These are phyloP conservation scores for Diplodia mutila DNA, from an alignment of 2,329 filamentous ascomycete genomes.

Conservation along the genomic window DNA sequence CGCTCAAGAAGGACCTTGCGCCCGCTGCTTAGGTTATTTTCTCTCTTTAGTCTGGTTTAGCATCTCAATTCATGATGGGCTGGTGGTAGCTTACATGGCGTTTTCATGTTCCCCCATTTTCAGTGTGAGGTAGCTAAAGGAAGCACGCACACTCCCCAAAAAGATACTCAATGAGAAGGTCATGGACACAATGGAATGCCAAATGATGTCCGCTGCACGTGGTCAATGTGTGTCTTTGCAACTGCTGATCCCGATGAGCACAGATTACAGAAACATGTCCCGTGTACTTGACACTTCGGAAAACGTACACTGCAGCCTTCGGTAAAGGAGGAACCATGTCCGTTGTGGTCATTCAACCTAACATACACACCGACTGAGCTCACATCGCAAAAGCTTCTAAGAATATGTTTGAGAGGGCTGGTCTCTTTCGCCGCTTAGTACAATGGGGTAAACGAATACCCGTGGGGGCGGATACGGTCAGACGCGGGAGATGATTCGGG, in stretches of 20 bases:
- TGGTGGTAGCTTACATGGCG: conserved; percentile 42
- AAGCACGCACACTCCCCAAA: conserved; percentile 24
- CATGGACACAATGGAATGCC: conserved; percentile 26
- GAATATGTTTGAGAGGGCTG: background rate
- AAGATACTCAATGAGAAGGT: conserved; percentile 26
- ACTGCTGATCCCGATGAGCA: background rate
- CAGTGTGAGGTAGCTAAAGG: conserved; percentile 22
- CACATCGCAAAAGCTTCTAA: background rate
- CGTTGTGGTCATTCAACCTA: too few relatives aligned
- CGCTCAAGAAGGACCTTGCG: conserved; percentile 94
- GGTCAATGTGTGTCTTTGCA: background rate
- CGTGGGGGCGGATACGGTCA: background rate
- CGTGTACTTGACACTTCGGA: too few relatives aligned
- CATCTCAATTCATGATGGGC: conserved; percentile 38
- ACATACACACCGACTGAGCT: too few relatives aligned
- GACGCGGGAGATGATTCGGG: conserved; percentile 5
- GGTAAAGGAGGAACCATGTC: too few relatives aligned
- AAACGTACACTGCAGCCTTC: too few relatives aligned
- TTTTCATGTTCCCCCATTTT: conserved; percentile 30
- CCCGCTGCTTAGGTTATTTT: conserved; percentile 51
- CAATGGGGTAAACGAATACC: background rate
- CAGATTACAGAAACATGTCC: background rate
- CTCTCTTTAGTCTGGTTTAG: conserved; percentile 25
- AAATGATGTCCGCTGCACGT: background rate
- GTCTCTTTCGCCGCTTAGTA: background rate